Percentiles rank a stretch among this genome's conserved stretches.
Conservation (phyloP, 2,329 filamentous ascomycete genomes). For the Talaromyces islandicus region DNA sequence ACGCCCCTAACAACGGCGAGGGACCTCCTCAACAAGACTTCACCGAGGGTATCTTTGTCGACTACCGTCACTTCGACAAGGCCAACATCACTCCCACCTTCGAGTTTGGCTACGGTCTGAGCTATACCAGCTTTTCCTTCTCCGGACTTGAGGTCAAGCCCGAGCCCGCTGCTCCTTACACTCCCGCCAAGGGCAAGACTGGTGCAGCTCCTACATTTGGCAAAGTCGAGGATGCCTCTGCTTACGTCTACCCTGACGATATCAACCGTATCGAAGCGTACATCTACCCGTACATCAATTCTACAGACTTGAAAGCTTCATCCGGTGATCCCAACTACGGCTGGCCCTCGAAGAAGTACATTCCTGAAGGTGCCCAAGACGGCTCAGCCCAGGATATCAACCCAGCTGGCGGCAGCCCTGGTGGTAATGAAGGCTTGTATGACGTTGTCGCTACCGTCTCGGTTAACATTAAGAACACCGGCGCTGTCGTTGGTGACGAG, state of each 20-base stretch:
- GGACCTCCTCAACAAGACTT: constrained; percentile 55
- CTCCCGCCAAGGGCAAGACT: constrained; percentile 48
- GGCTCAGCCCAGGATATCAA: constrained; percentile 51
- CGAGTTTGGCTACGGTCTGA: constrained; percentile 58
- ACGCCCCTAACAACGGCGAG: constrained; percentile 52
- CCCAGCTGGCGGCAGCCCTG: constrained; percentile 52
- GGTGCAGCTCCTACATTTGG: constrained; percentile 50
- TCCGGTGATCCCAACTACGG: constrained; percentile 52
- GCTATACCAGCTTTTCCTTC: constrained; percentile 58
- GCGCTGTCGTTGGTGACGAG: constrained; percentile 44
- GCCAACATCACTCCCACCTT: constrained; percentile 52
- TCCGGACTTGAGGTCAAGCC: constrained; percentile 49
- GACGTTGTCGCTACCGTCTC: constrained; percentile 45
- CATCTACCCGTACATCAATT: constrained; percentile 62
- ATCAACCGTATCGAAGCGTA: constrained; percentile 47
- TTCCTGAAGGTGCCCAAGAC: constrained; percentile 47
- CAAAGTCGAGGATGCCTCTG: constrained; percentile 39
- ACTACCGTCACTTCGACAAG: constrained; percentile 50
- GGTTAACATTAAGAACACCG: constrained; percentile 48
- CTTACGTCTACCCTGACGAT: constrained; percentile 52
- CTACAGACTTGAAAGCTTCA: constrained; percentile 48
- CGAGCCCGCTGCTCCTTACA: constrained; percentile 44
- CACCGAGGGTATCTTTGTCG: constrained; percentile 56
- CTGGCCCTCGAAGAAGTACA: constrained; percentile 40
- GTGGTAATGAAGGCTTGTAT: constrained; percentile 54